phyloP scores from a whole-genome alignment of 345 rosid species.

The Linum trigynum region DNA sequence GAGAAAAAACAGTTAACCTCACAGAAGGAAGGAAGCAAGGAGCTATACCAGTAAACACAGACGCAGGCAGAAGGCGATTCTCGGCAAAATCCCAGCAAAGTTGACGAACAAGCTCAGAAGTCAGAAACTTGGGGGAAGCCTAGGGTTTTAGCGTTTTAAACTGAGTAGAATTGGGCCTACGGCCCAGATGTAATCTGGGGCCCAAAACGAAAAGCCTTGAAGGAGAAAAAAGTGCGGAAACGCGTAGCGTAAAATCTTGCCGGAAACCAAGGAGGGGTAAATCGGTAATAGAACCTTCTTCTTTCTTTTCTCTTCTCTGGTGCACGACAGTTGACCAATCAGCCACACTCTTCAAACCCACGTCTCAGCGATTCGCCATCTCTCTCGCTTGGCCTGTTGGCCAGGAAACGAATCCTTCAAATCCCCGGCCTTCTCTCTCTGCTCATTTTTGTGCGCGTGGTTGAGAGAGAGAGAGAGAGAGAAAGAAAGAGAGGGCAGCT shows the following conservation, averaged over 20 bases:
- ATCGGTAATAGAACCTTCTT: background rate
- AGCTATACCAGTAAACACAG: background rate
- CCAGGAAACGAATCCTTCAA: background rate
- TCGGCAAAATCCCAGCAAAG: background rate
- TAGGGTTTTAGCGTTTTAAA: background rate
- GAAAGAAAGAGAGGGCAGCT: too few species aligned
- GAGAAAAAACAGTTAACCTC: background rate
- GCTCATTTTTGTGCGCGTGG: background rate
- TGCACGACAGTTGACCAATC: constrained; percentile 21
- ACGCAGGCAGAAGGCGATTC: background rate
- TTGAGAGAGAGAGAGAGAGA: too few species aligned
- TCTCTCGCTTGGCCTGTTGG: too few species aligned
- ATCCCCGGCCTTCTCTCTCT: background rate
- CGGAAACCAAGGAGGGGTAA: background rate
- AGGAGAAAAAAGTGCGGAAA: background rate
- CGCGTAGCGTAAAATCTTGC: background rate
- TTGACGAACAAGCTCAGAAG: background rate
- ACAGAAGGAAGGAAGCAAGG: background rate
- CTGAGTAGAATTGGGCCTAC: background rate
- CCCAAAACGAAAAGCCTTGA: background rate
- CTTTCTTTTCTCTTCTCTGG: background rate
- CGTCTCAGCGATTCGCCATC: constrained; percentile 18
- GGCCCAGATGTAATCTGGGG: background rate
- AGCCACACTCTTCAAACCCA: constrained; percentile 17
- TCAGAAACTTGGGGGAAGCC: background rate